Percentiles rank a stretch among this genome's conserved stretches.
Evolutionary conservation across 192 early-diverging fungal genomes (phyloP).

Genomic region (Coemansia umbellata): DNA sequence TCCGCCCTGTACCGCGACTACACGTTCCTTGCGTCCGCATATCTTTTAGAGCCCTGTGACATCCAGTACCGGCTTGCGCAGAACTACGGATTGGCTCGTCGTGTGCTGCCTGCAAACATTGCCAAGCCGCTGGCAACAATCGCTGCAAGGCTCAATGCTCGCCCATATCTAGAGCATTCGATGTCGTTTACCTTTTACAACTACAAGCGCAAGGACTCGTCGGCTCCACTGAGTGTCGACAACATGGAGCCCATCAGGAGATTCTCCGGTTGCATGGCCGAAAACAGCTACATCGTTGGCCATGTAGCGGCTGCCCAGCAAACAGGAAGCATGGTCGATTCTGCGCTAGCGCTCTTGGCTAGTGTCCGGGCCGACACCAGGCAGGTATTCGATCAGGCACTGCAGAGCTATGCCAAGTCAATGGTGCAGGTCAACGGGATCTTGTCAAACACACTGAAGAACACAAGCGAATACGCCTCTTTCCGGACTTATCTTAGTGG

Average conservation of each 20-base stretch:
- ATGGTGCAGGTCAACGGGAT: conserved; percentile 69
- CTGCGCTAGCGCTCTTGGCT: conserved; percentile 58
- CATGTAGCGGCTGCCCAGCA: conserved; percentile 87
- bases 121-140: conserved; percentile 72
- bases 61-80: conserved; percentile 64
- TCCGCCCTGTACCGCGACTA: conserved; percentile 82
- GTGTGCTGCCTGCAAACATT: conserved; percentile 70
- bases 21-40: conserved; percentile 82
- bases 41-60: conserved; percentile 88
- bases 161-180: conserved; percentile 77
- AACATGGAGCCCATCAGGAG: conserved; percentile 74
- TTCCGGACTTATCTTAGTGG: conserved; percentile 95
- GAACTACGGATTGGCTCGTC: conserved; percentile 77
- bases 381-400: conserved; percentile 56
- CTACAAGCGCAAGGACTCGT: conserved; percentile 65
- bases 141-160: conserved; percentile 65
- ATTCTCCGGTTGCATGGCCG: conserved; percentile 72
- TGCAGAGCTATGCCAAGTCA: conserved; percentile 56
- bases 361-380: conserved; percentile 56
- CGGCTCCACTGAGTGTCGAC: conserved; percentile 54
- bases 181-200: conserved; percentile 83
- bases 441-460: conserved; percentile 77
- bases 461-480: conserved; percentile 70
- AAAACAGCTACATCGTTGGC: conserved; percentile 79
- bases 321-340: conserved; percentile 62